A percentile compares a stretch with the other conserved stretches of the same genome.
Evolutionary conservation across 192 early-diverging fungal species (phyloP).

Genomic region (Jimgerdemannia lactiflua): DNA sequence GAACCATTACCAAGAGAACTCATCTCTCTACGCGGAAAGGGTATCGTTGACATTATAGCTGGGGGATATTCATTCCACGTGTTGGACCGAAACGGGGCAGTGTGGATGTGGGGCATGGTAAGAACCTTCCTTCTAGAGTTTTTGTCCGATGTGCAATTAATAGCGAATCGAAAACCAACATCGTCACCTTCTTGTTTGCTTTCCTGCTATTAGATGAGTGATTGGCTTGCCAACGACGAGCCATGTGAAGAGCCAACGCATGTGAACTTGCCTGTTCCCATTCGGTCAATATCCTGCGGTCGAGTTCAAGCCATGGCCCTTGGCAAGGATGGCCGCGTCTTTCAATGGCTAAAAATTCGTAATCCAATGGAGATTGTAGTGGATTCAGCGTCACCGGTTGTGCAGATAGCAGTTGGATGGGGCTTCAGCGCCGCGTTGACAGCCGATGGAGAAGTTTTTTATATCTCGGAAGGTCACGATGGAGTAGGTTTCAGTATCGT

Average conservation of each 20-base stretch:
- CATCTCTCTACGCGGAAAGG: constrained; percentile 14
- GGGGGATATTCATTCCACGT: constrained; percentile 38
- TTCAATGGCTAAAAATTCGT: constrained; percentile 23
- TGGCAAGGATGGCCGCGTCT: constrained; percentile 11
- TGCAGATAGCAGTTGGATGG: not conserved
- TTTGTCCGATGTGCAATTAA: not conserved
- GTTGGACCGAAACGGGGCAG: constrained; percentile 18
- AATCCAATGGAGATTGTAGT: not conserved
- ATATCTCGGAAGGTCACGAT: no score
- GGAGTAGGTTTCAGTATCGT: no score
- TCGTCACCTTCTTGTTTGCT: not conserved
- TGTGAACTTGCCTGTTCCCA: constrained; percentile 7
- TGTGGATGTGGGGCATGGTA: constrained; percentile 21
- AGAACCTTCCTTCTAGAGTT: not conserved
- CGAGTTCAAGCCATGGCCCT: constrained; percentile 27
- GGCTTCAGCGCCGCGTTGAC: not conserved
- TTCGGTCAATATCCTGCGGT: constrained; percentile 21
- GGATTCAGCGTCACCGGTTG: not conserved
- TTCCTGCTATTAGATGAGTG: not conserved
- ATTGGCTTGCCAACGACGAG: not conserved
- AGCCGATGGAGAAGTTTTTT: not conserved
- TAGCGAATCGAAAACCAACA: not conserved
- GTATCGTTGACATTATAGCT: constrained; percentile 27
- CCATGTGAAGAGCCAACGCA: constrained; percentile 5
- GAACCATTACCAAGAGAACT: constrained; percentile 16